phyloP scores from a whole-genome alignment of 352 stramenopile genomes.

The Pythium aphanidermatum region DNA sequence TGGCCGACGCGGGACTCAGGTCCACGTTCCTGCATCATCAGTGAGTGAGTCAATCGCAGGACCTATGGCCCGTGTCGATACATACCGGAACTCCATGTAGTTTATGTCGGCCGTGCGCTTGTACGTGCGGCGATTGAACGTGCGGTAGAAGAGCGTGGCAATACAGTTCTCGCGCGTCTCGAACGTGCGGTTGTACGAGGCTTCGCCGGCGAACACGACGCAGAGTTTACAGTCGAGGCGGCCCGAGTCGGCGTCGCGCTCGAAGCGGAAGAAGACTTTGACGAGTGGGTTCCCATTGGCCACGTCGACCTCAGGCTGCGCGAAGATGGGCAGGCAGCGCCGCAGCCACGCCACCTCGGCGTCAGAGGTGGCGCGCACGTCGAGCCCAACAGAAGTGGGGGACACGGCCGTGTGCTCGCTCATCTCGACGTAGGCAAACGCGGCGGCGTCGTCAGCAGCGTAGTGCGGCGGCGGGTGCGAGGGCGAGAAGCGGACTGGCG shows the following conservation, averaged over 20 bases:
- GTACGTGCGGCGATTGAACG: constrained; percentile 81
- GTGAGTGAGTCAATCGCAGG: background rate
- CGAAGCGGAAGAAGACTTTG: constrained; percentile 80
- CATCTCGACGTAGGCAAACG: constrained; percentile 45
- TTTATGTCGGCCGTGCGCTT: constrained; percentile 88
- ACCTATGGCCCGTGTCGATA: background rate
- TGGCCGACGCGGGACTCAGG: constrained; percentile 29
- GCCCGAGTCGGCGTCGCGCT: constrained; percentile 43
- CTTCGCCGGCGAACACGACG: constrained; percentile 76
- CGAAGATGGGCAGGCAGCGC: constrained; percentile 75
- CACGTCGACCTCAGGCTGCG: constrained; percentile 80
- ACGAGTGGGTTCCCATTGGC: constrained; percentile 75
- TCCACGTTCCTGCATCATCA: constrained; percentile 44
- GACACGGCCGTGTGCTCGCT: constrained; percentile 28
- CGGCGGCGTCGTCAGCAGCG: constrained; percentile 8
- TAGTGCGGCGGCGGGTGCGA: constrained; percentile 6
- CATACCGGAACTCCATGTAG: constrained; percentile 80
- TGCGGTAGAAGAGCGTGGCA: constrained; percentile 76
- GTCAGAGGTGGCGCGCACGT: constrained; percentile 11
- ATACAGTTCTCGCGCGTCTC: constrained; percentile 69
- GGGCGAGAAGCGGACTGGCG: background rate
- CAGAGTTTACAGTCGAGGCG: constrained; percentile 71
- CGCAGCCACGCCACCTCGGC: constrained; percentile 69
- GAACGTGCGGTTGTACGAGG: constrained; percentile 76
- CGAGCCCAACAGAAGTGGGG: constrained; percentile 2